Evolutionary conservation across 306 rosid species (phyloP).

Genomic region (Lathyrus sativus): DNA sequence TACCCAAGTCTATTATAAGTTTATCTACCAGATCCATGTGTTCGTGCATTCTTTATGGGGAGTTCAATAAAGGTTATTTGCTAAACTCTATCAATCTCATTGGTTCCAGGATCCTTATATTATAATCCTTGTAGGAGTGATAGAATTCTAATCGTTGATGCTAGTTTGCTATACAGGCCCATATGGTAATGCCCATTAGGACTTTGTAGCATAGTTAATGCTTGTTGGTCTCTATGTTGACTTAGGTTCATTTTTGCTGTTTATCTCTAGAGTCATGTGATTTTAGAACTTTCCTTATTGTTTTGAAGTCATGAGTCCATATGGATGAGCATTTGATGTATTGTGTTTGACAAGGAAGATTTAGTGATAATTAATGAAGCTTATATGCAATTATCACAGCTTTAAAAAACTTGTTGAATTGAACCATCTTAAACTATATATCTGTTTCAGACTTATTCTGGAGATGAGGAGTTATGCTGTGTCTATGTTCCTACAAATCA

Average conservation of each 20-base stretch:
- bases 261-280: conserved; percentile 1
- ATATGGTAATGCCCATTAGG: conserved; percentile 21
- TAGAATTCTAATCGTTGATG: conserved; percentile 12
- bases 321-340: background rate
- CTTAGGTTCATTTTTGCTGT: conserved; percentile 20
- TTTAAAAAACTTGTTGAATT: conserved; percentile 28
- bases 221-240: conserved; percentile 25
- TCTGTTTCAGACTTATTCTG: conserved; percentile 67
- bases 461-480: conserved; percentile 93
- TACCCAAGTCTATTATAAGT: background rate
- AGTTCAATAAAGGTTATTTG: background rate
- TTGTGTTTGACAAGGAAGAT: conserved; percentile 9
- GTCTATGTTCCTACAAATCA: conserved; percentile 98
- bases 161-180: conserved; percentile 3
- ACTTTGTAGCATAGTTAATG: conserved; percentile 6
- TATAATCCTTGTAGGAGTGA: background rate
- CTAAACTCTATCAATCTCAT: background rate
- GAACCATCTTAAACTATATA: conserved; percentile 20
- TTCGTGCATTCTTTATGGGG: background rate
- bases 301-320: background rate
- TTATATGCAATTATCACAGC: conserved; percentile 10
- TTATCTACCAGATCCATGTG: conserved; percentile 4
- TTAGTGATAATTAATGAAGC: conserved; percentile 29
- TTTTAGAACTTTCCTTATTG: background rate
- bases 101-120: background rate